Conservation (phyloP, 1,284 basidiomycete genomes). For the Pseudozyma hubeiensis region DNA sequence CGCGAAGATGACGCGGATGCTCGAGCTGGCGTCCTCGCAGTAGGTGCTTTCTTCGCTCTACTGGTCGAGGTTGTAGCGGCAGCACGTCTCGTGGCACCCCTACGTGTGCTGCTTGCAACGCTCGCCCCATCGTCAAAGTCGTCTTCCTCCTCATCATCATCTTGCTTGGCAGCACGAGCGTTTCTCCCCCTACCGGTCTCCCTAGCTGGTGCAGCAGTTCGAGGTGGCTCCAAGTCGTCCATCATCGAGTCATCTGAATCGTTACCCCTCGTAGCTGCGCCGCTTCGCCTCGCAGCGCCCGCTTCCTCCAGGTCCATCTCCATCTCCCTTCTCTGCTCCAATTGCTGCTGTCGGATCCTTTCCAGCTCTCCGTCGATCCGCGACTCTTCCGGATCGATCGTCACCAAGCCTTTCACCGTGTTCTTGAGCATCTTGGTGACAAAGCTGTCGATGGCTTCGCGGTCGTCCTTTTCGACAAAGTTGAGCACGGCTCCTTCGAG, state of each 20-base stretch:
- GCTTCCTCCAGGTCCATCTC: conserved; percentile 22
- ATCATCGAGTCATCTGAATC: conserved; percentile 60
- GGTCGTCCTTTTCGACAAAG: conserved; percentile 66
- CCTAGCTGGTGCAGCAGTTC: conserved; percentile 3
- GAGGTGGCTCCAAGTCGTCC: conserved; percentile 38
- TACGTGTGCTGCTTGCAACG: conserved; percentile 14
- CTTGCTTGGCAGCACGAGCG: conserved; percentile 5
- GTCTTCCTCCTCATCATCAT: conserved; percentile 20
- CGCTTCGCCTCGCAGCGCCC: conserved; percentile 4
- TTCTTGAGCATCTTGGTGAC: conserved; percentile 51
- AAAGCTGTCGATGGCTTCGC: conserved; percentile 57
- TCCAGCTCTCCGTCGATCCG: conserved; percentile 49
- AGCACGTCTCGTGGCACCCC: conserved; percentile 8
- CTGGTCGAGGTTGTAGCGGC: conserved; percentile 5
- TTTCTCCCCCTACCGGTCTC: conserved; percentile 1
- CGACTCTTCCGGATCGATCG: conserved; percentile 55
- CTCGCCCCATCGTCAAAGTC: conserved; percentile 19
- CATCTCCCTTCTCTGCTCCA: conserved; percentile 28
- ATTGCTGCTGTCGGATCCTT: conserved; percentile 35
- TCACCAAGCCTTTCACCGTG: conserved; percentile 46
- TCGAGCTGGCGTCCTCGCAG: conserved; percentile 7
- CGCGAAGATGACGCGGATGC: conserved; percentile 7
- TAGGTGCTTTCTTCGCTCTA: conserved; percentile 6
- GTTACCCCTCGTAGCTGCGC: neutral
- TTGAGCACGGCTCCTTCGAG: conserved; percentile 61